A percentile compares a stretch with the other conserved stretches of the same genome.
phyloP scores from a whole-genome alignment of 306 rosid genomes.

The Senna tora region DNA sequence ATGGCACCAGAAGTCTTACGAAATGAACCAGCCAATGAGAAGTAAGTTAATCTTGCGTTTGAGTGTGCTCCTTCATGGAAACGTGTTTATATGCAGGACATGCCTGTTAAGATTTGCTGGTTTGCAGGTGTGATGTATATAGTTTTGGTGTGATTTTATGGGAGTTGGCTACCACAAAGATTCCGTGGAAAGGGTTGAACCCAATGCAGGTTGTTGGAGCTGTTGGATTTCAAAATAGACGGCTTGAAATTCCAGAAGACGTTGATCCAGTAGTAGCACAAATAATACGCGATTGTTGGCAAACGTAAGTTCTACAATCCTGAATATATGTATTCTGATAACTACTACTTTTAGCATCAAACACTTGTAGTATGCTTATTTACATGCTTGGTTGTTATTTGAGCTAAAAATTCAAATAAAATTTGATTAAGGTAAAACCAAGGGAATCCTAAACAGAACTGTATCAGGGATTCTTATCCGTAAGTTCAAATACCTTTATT shows the following conservation, averaged over 20 bases:
- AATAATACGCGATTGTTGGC: conserved; percentile 94
- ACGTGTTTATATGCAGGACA: conserved; percentile 23
- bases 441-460: background rate
- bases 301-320: conserved; percentile 57
- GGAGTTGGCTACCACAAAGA: conserved; percentile 74
- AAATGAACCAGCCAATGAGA: conserved; percentile 94
- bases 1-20: conserved; percentile 98
- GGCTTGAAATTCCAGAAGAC: conserved; percentile 90
- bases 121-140: conserved; percentile 96
- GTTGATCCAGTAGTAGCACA: conserved; percentile 78
- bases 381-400: background rate
- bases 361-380: background rate
- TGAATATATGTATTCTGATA: conserved; percentile 9
- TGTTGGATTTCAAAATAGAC: conserved; percentile 96
- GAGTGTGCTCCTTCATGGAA: conserved; percentile 23
- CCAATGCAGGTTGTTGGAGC: conserved; percentile 99
- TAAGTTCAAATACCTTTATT: background rate
- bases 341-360: conserved; percentile 26
- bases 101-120: conserved; percentile 34
- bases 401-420: background rate
- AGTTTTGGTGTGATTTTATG: conserved; percentile 98
- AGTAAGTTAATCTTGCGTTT: conserved; percentile 53
- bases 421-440: background rate
- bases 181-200: conserved; percentile 98
- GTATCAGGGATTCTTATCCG: background rate